phyloP scores from a whole-genome alignment of 1,284 basidiomycete genomes.

The Ceratobasidium sp. region DNA sequence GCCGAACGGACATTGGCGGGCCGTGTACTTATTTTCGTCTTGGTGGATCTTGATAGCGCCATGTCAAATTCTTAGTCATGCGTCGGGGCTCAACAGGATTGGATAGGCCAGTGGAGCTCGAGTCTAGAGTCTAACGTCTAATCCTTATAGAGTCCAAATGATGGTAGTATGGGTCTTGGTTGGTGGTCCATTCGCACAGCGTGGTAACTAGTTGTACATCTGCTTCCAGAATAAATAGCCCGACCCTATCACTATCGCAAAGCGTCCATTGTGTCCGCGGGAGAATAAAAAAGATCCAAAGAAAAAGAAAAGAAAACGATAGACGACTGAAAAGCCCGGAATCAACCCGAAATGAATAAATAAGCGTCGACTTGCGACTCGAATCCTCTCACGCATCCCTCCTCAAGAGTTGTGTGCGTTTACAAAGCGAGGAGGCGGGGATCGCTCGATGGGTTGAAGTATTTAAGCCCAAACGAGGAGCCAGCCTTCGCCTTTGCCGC shows the following conservation, averaged over 20 bases:
- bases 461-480: slow-evolving; percentile 13
- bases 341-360: slow-evolving; percentile 17
- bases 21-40: no score
- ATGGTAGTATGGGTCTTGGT: no score
- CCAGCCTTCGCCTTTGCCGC: neutral
- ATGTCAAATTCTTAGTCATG: no score
- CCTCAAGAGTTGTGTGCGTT: neutral
- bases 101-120: no score
- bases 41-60: no score
- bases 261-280: slow-evolving; percentile 37
- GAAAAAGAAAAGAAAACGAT: neutral
- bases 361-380: slow-evolving; percentile 26
- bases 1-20: no score
- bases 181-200: slow-evolving; percentile 6
- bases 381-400: neutral
- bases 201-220: slow-evolving; percentile 30
- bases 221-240: slow-evolving; percentile 26
- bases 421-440: slow-evolving; percentile 30
- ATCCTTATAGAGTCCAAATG: no score
- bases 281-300: slow-evolving; percentile 16
- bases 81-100: no score
- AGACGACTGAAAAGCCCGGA: neutral
- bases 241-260: slow-evolving; percentile 36
- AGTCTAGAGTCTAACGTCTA: no score
- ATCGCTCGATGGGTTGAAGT: slow-evolving; percentile 36